These are phyloP conservation scores for Phanerochaete carnosa DNA, from an alignment of 768 basidiomycete species.

Conservation along the genomic window DNA sequence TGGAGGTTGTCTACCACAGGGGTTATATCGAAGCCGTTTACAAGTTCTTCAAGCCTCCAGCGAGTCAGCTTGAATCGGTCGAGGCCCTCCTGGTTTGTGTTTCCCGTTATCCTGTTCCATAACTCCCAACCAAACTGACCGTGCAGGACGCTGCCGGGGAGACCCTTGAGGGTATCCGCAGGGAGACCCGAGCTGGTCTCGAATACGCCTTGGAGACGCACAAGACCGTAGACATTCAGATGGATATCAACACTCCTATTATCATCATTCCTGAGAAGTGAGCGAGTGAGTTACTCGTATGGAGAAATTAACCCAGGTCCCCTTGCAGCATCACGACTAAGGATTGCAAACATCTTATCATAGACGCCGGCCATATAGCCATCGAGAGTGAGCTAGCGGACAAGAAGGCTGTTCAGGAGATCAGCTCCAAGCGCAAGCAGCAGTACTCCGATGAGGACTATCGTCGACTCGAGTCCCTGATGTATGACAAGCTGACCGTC, in stretches of 20 bases:
- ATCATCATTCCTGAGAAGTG: constrained; percentile 97
- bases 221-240: constrained; percentile 93
- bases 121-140: constrained; percentile 4
- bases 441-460: constrained; percentile 88
- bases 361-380: constrained; percentile 96
- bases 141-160: constrained; percentile 83
- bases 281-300: constrained; percentile 3
- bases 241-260: constrained; percentile 95
- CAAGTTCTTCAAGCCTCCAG: constrained; percentile 90
- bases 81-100: constrained; percentile 78
- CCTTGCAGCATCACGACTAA: constrained; percentile 66
- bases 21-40: constrained; percentile 92
- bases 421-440: constrained; percentile 80
- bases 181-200: constrained; percentile 90
- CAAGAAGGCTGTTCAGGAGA: constrained; percentile 71
- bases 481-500: constrained; percentile 91
- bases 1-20: constrained; percentile 95
- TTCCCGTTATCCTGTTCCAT: neutral
- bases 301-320: neutral
- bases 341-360: constrained; percentile 79
- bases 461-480: constrained; percentile 78
- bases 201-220: constrained; percentile 92
- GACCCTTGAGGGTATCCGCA: constrained; percentile 88
- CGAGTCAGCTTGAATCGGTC: constrained; percentile 92
- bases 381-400: constrained; percentile 88